Evolutionary conservation across 345 rosid genomes (phyloP).

Genomic region (Anastatica hierochuntica): DNA sequence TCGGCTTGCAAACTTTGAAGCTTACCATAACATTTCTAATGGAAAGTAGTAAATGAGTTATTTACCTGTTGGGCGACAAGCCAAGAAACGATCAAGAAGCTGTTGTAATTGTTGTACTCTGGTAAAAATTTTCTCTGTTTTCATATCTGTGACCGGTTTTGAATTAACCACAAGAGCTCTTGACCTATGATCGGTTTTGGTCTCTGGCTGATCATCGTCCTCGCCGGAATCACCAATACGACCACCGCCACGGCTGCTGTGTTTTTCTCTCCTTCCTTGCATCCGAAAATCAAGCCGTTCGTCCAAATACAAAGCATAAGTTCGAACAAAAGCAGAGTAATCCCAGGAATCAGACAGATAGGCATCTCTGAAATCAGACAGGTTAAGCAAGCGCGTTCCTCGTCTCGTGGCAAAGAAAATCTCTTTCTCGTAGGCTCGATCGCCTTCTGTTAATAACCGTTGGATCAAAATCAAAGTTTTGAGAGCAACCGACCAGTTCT

Average conservation of each 20-base stretch:
- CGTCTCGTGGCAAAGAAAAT: slow-evolving; percentile 66
- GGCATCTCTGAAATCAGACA: slow-evolving; percentile 66
- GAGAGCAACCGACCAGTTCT: slow-evolving; percentile 67
- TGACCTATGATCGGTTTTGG: neutral
- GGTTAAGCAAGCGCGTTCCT: slow-evolving; percentile 67
- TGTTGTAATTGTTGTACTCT: slow-evolving; percentile 61
- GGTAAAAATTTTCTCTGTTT: slow-evolving; percentile 36
- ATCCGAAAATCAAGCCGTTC: slow-evolving; percentile 62
- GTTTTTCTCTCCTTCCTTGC: slow-evolving; percentile 44
- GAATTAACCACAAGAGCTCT: slow-evolving; percentile 13
- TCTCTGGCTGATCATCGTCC: slow-evolving; percentile 28
- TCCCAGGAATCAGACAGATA: slow-evolving; percentile 59
- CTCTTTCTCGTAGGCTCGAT: slow-evolving; percentile 65
- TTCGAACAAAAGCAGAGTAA: slow-evolving; percentile 71
- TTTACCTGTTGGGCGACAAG: slow-evolving; percentile 85
- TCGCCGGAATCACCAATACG: slow-evolving; percentile 32
- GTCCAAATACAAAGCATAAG: slow-evolving; percentile 64
- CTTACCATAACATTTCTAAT: too few relatives aligned
- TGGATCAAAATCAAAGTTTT: slow-evolving; percentile 67
- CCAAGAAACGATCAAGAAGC: slow-evolving; percentile 68
- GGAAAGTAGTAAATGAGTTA: neutral
- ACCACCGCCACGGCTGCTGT: slow-evolving; percentile 9
- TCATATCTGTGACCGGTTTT: slow-evolving; percentile 49
- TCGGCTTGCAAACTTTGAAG: too few relatives aligned
- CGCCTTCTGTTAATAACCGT: slow-evolving; percentile 48